Base-by-base conservation (phyloP, 805 yeast genomes). In the Candida orba region DNA sequence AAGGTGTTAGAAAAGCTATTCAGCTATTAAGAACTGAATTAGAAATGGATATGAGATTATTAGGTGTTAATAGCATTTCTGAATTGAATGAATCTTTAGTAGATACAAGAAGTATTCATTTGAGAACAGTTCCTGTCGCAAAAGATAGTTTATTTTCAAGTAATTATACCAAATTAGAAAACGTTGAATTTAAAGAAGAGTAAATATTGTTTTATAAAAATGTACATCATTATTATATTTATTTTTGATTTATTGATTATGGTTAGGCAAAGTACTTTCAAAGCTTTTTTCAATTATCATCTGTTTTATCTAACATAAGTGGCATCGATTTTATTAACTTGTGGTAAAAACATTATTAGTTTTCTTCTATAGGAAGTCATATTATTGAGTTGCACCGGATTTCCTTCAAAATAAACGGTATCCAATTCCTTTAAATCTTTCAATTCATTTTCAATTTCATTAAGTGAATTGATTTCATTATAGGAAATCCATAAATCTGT, bases 401-500 rank as follows among this genome's bases (percentile, higher is more conserved):
- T 91, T 8, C 93, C 91, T 64, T 93, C 99, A 50, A 93, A 79
- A 59, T 93, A 93, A 6, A 93, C 95, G 0, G 96, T 88, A 41
- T 88, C 95, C 42, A 93, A 68, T 6, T 74, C 68, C 2, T 78
- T 75, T 41, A 87, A 66, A 34, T 67, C 66, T 13, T 79, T 78
- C 47, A 93, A 71, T 58, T 87, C 81, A 18, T 72, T 61, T 41
- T 78, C 80, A 37, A 93, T 66, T 41, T 87, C 81, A 30, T 80
- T 78, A 62, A 85, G 90, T 34, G 77, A 69, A 30, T 76, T 73
- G 20, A 93, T 62, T 53, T 75, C 63, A 62, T 91, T 93, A 56
- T 78, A 76, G 0, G 96, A 84, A 23, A 95, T 88, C 99, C 99
- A 93, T 42, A 93, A 68, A 63, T 93, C 99, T 8, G 96, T 89